These are phyloP conservation scores for Dictyostelium brefeldianum DNA, from an alignment of 78 protist species.

Conservation along the genomic window DNA sequence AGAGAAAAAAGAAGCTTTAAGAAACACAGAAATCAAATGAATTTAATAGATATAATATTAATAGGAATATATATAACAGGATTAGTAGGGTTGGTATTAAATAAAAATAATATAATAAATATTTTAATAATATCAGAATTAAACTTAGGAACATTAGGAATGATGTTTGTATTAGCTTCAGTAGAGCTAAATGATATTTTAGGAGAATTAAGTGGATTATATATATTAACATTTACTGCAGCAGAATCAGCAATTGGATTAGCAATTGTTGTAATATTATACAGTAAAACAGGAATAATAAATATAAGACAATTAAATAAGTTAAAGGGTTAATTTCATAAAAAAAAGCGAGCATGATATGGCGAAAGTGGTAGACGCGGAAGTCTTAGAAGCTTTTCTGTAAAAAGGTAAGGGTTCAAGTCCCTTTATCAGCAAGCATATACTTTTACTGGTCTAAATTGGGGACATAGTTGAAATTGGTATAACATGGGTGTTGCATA, in stretches of 20 bases:
- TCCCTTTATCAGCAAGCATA: background rate
- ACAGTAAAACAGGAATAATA: slow-evolving; percentile 16
- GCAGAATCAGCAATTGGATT: slow-evolving; percentile 32
- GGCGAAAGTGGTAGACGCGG: slow-evolving; percentile 19
- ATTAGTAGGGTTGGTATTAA: background rate
- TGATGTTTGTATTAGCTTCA: background rate
- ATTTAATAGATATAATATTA: background rate
- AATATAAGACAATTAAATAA: slow-evolving; percentile 22
- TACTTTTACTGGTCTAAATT: background rate
- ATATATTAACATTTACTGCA: slow-evolving; percentile 25
- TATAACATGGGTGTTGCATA: slow-evolving; percentile 35
- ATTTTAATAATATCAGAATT: slow-evolving; percentile 15
- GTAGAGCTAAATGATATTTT: slow-evolving; percentile 11
- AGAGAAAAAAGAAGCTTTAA: background rate
- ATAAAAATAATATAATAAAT: slow-evolving; percentile 55
- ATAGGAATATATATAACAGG: slow-evolving; percentile 15
- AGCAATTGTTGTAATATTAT: slow-evolving; percentile 11
- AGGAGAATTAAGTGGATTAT: slow-evolving; percentile 23
- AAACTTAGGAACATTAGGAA: slow-evolving; percentile 11
- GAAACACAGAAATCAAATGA: slow-evolving; percentile 8
- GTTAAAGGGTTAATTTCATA: background rate
- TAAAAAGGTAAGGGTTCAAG: slow-evolving; percentile 18
- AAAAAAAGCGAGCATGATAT: background rate
- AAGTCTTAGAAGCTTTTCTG: slow-evolving; percentile 12
- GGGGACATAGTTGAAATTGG: slow-evolving; percentile 17